Base-by-base conservation (phyloP, 2,329 filamentous ascomycete species). In the Sclerotinia borealis region DNA sequence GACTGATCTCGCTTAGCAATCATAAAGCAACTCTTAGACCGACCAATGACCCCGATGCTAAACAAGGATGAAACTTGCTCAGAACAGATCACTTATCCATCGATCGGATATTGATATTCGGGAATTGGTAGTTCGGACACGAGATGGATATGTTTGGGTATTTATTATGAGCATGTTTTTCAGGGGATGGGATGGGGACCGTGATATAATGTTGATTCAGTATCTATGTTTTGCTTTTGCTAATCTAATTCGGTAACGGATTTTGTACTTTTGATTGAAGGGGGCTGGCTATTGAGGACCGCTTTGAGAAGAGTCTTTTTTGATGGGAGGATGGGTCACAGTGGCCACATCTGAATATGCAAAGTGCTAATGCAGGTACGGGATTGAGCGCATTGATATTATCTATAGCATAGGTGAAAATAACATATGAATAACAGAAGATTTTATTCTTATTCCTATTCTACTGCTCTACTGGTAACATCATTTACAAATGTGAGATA, bases 51-150 rank as follows among this genome's bases (percentile, higher is more conserved):
- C 27, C 27, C 19, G 29, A 13, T 25, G 13, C 47, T 31, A 43
- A 61, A 56, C 60, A 56, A 62, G 39, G 39, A 56, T 56, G 41
- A 62, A 62, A 62, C 60, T 48, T 62, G 60, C 60, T 62, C 60
- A 62, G 41, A 48, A 62, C 60, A 62, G 50, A 56, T 56, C 41
- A 34, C 31, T 31, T 15, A 47, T 34, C n/a, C 15, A 45, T 4
- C 36, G 11, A n/a, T 43, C 10, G 17, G 15, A 43, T 43, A 8
- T 19, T n/a, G 41, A n/a, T n/a, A n/a, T 43, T 43, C 17, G 19
- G 41, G 9, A 43, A 2, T 19, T 9, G 19, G 19, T 22, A n/a
- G n/a, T n/a, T n/a, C n/a, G n/a, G n/a, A n/a, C n/a, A n/a, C n/a
- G n/a, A n/a, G n/a, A n/a, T n/a, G n/a, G n/a, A n/a, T n/a, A n/a